Evolutionary conservation across 2,329 filamentous ascomycete genomes (phyloP), one percentile per base, ranked within the genome.

Genomic region (Ceratocystis variospora): DNA sequence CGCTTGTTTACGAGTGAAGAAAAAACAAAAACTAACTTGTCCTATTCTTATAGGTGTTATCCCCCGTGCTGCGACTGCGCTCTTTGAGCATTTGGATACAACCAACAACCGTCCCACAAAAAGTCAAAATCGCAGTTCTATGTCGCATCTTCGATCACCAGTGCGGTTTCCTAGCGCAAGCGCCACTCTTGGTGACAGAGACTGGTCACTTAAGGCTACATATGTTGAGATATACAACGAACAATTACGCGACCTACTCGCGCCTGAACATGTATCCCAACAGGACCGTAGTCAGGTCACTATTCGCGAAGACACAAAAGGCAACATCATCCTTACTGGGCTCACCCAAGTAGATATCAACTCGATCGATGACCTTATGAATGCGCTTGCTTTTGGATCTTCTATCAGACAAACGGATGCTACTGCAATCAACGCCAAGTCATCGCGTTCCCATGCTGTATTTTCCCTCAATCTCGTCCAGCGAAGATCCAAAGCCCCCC

Each of bases 221-320:
- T 96, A 96, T 73, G 89, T 96, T 69, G 84, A 97, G 79, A 99
- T 99, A 70, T 99, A 99, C 79, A 97, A 99, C 73, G 94, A 99
- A 76, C 89, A 95, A 73, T 80, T 97, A 37, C 87, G 94, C 71
- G 94, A 99, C 79, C 81, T 99, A 17, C 81, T 99, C 45, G 78
- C 96, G 3, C 85, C 90, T 0, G 93, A 96, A 59, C 76, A 85
- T 59, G 82, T 87, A 0, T 84, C 88, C 0, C 71, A 77, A 5
- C 77, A 81, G 69, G 93, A 97, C 72, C 86, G 94, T 68, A 82
- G 82, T 63, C 81, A 82, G 37, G 92, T 99, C n/a, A 88, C 86
- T 1, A 97, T 99, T 69, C 88, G 94, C 69, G 93, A 99, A 77
- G 94, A 99, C 73, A 83, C 86, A 31, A 96, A 96, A 76, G 93